Base-by-base conservation (phyloP, 2,329 filamentous ascomycete genomes). In the Fusarium begoniae region DNA sequence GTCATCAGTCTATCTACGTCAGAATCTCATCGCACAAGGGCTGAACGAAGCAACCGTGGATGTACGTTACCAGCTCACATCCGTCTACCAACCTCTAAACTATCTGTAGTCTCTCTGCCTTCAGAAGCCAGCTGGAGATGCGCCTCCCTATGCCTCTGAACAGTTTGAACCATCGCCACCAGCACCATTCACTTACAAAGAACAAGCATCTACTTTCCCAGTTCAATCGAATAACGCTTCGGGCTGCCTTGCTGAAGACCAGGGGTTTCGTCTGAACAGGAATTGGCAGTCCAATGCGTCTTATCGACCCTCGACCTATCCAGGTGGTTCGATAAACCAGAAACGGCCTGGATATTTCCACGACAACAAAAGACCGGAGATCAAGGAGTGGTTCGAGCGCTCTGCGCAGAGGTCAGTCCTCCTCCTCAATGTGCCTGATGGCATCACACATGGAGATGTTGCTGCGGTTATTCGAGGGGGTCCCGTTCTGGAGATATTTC, bases 401-500 rank as follows among this genome's bases (percentile, higher is more conserved):
- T 78, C 81, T 37, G 84, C 84, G 55, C 82, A 79, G 28, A 87
- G 92, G 55, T 93, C 92, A 0, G 73, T 97, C 28, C 83, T 89
- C 28, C 83, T 96, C 56, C 83, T 82, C 41, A 90, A 91, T 66
- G 85, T 96, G 3, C 84, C 91, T 2, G 87, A 91, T 10, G 85
- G 84, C 6, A 88, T 88, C 20, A 92, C 90, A 0, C 89, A 93
- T 77, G 86, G 86, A 53, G 93, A 96, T 71, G 83, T 96, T 66
- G 86, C 88, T 7, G 85, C 87, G 28, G 86, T 87, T 17, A 83
- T 96, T 58, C 90, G 91, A 66, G 94, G 94, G 30, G 94, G 94
- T 3, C 85, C 89, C 72, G 76, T 97, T 17, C 81, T 95, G 17
- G 92, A 94, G 72, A 84, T 96, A 45, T 92, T 88, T 74, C 75